These are phyloP conservation scores for Nannizziopsis barbatae DNA, from an alignment of 2,329 filamentous ascomycete species.

Conservation along the genomic window DNA sequence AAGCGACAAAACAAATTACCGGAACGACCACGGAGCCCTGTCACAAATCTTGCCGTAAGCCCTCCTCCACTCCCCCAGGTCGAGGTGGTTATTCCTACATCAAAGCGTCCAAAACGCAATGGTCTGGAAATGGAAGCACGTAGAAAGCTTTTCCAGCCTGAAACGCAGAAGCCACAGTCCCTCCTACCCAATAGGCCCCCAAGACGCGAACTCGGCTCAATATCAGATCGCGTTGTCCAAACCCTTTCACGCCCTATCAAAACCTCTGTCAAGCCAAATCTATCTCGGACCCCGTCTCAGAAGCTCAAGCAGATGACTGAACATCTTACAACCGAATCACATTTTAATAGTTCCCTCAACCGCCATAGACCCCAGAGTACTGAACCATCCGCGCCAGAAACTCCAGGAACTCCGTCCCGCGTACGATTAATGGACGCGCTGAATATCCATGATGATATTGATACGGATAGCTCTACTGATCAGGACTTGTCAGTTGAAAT, in stretches of 20 bases:
- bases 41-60: not conserved
- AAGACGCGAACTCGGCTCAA: not conserved
- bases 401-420: constrained; percentile 15
- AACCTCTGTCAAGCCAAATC: not conserved
- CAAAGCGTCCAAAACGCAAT: not conserved
- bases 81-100: constrained; percentile 13
- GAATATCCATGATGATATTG: constrained; percentile 6
- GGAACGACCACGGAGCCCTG: not conserved
- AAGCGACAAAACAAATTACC: not conserved
- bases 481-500: not conserved
- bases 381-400: not conserved
- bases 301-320: constrained; percentile 10
- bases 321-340: constrained; percentile 6
- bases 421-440: constrained; percentile 29
- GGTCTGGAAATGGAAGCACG: not conserved
- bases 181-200: too few species aligned
- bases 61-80: not conserved
- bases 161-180: not conserved
- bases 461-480: constrained; percentile 1
- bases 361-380: not conserved
- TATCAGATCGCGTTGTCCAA: not conserved
- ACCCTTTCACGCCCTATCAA: not conserved
- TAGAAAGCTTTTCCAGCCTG: not conserved
- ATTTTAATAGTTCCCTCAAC: not conserved
- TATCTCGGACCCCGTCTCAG: constrained; percentile 9